Conservation (phyloP, 441 rosid genomes). For the Adansonia madagascariensis region DNA sequence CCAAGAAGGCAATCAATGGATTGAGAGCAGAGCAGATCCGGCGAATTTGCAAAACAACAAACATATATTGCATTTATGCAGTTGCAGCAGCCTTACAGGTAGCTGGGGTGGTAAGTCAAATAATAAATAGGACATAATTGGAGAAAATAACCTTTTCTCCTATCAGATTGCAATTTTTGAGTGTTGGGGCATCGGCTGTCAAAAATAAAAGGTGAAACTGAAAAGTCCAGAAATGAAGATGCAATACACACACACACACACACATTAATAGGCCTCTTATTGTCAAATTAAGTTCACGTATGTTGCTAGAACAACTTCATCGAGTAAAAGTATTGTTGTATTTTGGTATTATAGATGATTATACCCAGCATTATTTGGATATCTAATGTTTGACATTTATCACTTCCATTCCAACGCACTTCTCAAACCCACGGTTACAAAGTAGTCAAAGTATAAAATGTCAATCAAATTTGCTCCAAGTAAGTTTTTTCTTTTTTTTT, state of each 20-base stretch:
- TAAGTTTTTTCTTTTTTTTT: too few species aligned
- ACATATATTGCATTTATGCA: background rate
- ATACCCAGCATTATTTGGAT: too few species aligned
- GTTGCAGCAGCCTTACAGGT: background rate
- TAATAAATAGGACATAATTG: conserved; percentile 15
- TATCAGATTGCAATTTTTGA: background rate
- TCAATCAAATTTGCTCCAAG: too few species aligned
- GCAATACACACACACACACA: background rate
- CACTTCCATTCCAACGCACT: background rate
- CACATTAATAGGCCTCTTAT: background rate
- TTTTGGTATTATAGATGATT: too few species aligned
- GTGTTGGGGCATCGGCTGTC: background rate
- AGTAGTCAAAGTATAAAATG: too few species aligned
- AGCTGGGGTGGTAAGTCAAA: conserved; percentile 13
- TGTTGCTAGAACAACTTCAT: background rate
- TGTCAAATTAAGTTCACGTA: background rate
- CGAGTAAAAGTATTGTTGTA: background rate
- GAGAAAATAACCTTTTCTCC: background rate
- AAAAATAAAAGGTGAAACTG: background rate
- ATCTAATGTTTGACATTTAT: background rate
- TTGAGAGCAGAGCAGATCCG: background rate
- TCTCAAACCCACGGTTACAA: too few species aligned
- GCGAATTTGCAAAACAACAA: background rate
- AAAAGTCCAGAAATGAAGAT: background rate
- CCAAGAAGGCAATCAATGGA: background rate